Evolutionary conservation across 192 early-diverging fungal species (phyloP).

Genomic region (Obelidium mucronatum): DNA sequence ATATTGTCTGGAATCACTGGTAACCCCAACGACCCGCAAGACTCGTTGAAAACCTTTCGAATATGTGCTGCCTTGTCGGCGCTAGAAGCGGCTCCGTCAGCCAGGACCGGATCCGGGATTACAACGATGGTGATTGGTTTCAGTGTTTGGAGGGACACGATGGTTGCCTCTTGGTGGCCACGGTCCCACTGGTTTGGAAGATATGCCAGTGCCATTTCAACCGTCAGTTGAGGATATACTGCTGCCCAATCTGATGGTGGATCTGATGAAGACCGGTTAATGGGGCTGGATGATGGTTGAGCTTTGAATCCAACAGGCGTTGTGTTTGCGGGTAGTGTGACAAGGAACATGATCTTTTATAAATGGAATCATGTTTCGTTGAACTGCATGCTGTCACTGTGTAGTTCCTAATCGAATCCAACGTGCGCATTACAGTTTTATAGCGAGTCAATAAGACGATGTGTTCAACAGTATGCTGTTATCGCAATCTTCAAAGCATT

Average conservation of each 20-base stretch:
- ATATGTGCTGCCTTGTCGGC: not conserved
- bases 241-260: not conserved
- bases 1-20: not conserved
- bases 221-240: not conserved
- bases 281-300: not conserved
- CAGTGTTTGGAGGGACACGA: not conserved
- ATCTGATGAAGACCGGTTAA: not conserved
- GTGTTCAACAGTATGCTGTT: too few species aligned
- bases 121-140: not conserved
- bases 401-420: too few species aligned
- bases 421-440: too few species aligned
- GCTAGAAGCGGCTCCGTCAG: not conserved
- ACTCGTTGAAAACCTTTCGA: not conserved
- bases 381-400: too few species aligned
- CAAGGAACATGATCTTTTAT: not conserved
- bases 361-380: too few species aligned
- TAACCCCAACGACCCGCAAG: not conserved
- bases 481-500: too few species aligned
- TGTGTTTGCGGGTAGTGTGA: not conserved
- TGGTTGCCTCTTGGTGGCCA: not conserved
- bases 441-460: too few species aligned
- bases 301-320: slow-evolving; percentile 2
- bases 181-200: slow-evolving; percentile 2
- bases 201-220: not conserved
- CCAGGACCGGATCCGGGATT: not conserved